phyloP scores from a whole-genome alignment of 148 eudicot genomes.

The Rhododendron simsii region DNA sequence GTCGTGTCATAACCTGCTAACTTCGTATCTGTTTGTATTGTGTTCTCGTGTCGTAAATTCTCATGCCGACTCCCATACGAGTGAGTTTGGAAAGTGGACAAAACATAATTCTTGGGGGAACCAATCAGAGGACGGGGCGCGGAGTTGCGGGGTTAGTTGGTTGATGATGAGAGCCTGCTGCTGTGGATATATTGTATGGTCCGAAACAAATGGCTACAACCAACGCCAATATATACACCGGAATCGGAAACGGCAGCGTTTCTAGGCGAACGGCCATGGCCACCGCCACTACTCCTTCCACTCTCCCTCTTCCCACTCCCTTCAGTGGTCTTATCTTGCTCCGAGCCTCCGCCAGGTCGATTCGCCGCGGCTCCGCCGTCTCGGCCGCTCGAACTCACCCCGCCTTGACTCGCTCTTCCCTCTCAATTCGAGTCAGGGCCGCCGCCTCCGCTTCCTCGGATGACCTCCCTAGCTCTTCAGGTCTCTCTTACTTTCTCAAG shows the following conservation, averaged over 20 bases:
- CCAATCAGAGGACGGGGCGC: background rate
- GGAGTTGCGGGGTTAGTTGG: background rate
- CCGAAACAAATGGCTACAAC: slow-evolving; percentile 27
- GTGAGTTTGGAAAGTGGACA: background rate
- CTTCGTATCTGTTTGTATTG: no score
- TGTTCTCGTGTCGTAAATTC: no score
- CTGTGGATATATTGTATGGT: slow-evolving; percentile 28
- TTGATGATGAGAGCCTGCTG: background rate
- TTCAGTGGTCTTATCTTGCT: slow-evolving; percentile 15
- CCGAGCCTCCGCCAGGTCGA: slow-evolving; percentile 21
- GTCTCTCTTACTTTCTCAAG: slow-evolving; percentile 5
- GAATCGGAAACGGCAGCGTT: slow-evolving; percentile 16
- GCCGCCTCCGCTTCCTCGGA: slow-evolving; percentile 26
- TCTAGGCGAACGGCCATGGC: slow-evolving; percentile 20
- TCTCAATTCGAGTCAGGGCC: slow-evolving; percentile 24
- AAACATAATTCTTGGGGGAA: background rate
- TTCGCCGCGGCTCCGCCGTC: slow-evolving; percentile 21
- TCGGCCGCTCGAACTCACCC: slow-evolving; percentile 1
- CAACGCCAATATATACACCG: slow-evolving; percentile 19
- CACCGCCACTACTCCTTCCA: slow-evolving; percentile 2
- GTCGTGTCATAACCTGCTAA: no score
- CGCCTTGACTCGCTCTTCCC: slow-evolving; percentile 1
- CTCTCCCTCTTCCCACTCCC: slow-evolving; percentile 14
- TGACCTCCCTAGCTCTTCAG: slow-evolving; percentile 31
- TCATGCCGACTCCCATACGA: no score